Conservation (phyloP, 257 asterid species). For the Misopates orontium region DNA sequence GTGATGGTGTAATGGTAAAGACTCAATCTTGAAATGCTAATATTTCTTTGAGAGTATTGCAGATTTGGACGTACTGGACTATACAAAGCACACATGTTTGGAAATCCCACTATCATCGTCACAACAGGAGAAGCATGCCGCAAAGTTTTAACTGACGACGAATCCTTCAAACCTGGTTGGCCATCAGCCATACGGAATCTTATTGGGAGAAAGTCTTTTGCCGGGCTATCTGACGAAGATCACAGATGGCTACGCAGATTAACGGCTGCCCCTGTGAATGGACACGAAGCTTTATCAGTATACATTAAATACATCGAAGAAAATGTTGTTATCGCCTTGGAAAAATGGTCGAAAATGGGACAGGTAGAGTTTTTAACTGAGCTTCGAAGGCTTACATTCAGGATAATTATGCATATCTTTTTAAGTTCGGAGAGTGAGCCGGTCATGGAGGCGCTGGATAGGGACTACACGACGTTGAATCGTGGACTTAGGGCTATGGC, state of each 20-base stretch:
- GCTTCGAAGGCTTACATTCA: conserved; percentile 73
- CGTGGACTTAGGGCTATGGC: conserved; percentile 90
- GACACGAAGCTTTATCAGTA: conserved; percentile 69
- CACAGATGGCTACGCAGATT: conserved; percentile 73
- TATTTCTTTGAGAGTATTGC: conserved; percentile 4
- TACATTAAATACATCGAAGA: conserved; percentile 73
- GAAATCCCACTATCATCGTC: conserved; percentile 74
- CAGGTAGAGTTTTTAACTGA: conserved; percentile 70
- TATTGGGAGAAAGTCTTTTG: conserved; percentile 75
- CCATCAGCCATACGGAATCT: conserved; percentile 67
- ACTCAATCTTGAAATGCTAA: too few species aligned
- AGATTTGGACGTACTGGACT: conserved; percentile 74
- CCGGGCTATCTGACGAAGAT: conserved; percentile 64
- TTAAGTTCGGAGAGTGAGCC: conserved; percentile 68
- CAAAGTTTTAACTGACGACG: conserved; percentile 72
- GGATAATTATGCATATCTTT: conserved; percentile 76
- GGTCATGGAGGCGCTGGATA: conserved; percentile 69
- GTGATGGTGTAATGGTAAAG: too few species aligned
- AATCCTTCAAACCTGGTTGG: conserved; percentile 90
- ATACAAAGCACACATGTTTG: conserved; percentile 80
- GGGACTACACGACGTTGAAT: conserved; percentile 71
- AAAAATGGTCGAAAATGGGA: conserved; percentile 73
- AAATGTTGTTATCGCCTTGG: conserved; percentile 50
- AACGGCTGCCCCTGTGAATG: conserved; percentile 84
- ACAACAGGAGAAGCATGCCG: conserved; percentile 79